phyloP scores from a whole-genome alignment of 371 early-diverging fungal genomes.

The Mortierella sp. region DNA sequence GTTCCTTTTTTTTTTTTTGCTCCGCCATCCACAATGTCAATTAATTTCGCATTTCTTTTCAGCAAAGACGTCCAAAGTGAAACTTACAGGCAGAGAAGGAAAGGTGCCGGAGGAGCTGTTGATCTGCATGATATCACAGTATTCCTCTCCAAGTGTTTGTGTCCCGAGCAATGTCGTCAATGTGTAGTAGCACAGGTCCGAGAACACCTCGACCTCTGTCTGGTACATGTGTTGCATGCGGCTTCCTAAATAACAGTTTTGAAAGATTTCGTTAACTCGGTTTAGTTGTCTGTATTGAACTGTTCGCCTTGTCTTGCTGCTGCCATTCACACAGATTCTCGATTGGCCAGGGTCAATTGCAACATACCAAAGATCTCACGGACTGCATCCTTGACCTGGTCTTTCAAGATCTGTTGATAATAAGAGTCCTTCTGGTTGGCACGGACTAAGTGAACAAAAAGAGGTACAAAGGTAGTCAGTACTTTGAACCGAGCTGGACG shows the following conservation, averaged over 20 bases:
- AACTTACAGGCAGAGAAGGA: slow-evolving; percentile 66
- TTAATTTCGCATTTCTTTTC: background rate
- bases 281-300: too few species aligned
- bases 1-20: too few species aligned
- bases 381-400: slow-evolving; percentile 73
- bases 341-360: background rate
- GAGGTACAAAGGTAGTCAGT: background rate
- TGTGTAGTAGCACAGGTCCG: slow-evolving; percentile 79
- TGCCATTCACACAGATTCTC: background rate
- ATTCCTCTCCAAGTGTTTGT: slow-evolving; percentile 94
- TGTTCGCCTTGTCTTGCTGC: background rate
- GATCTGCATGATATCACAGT: slow-evolving; percentile 88
- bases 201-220: slow-evolving; percentile 70
- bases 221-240: slow-evolving; percentile 78
- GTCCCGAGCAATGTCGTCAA: slow-evolving; percentile 83
- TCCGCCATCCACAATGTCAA: background rate
- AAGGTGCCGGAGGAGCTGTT: slow-evolving; percentile 61
- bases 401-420: slow-evolving; percentile 76
- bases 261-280: too few species aligned
- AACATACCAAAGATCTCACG: slow-evolving; percentile 73
- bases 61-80: background rate
- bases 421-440: slow-evolving; percentile 90
- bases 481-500: background rate
- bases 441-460: slow-evolving; percentile 67
- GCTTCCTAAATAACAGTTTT: slow-evolving; percentile 63